phyloP scores from a whole-genome alignment of 371 early-diverging fungal species.

The Mortierella sp. region DNA sequence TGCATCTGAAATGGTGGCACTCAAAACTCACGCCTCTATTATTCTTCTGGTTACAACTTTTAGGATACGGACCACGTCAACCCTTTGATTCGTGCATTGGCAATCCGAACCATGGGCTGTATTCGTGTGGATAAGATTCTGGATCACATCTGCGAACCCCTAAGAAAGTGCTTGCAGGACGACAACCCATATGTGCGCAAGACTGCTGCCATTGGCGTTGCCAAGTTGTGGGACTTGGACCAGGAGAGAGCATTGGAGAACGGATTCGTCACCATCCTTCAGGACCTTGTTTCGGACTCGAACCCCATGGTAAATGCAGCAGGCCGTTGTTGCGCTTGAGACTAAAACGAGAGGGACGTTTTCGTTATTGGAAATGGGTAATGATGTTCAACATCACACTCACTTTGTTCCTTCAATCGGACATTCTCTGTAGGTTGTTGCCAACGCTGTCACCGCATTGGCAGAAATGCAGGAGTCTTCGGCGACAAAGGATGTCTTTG shows the following conservation, averaged over 20 bases:
- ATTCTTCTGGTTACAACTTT: constrained; percentile 78
- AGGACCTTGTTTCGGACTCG: constrained; percentile 90
- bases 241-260: constrained; percentile 80
- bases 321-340: background rate
- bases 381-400: background rate
- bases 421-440: constrained; percentile 76
- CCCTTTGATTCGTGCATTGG: constrained; percentile 94
- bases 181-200: constrained; percentile 83
- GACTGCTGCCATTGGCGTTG: constrained; percentile 74
- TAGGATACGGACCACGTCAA: constrained; percentile 96
- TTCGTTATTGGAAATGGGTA: background rate
- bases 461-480: constrained; percentile 91
- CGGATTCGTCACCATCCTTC: constrained; percentile 86
- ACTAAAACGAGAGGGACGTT: background rate
- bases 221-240: constrained; percentile 88
- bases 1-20: background rate
- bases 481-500: constrained; percentile 80
- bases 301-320: constrained; percentile 82
- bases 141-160: constrained; percentile 89
- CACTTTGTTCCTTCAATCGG: background rate
- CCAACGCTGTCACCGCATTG: constrained; percentile 95
- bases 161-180: constrained; percentile 87
- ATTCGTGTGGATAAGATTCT: constrained; percentile 83
- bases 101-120: constrained; percentile 94
- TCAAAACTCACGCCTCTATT: constrained; percentile 80